Conservation (phyloP, 1,139 yeast species). For the Meyerozyma smithsonii region DNA sequence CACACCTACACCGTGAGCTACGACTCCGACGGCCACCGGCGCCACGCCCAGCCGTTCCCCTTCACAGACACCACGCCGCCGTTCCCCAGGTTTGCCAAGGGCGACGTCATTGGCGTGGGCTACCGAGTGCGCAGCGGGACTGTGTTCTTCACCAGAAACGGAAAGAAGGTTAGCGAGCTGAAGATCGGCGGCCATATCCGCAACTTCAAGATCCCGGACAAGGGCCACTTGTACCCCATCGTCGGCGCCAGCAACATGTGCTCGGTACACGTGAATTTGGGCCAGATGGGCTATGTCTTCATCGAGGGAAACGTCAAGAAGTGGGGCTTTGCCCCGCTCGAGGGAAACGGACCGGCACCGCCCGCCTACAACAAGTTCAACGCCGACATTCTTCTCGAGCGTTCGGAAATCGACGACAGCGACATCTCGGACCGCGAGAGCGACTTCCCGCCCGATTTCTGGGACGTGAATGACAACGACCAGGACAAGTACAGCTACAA, state of each 20-base stretch:
- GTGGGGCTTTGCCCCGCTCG: conserved; percentile 63
- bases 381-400: conserved; percentile 48
- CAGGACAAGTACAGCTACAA: conserved; percentile 37
- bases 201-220: conserved; percentile 31
- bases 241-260: conserved; percentile 51
- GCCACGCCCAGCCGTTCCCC: conserved; percentile 48
- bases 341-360: conserved; percentile 60
- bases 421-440: conserved; percentile 43
- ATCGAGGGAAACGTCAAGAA: conserved; percentile 58
- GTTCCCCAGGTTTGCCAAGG: conserved; percentile 46
- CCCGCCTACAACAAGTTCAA: conserved; percentile 55
- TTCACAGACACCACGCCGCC: conserved; percentile 28
- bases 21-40: conserved; percentile 50
- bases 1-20: conserved; percentile 46
- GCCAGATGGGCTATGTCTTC: conserved; percentile 55
- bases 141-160: conserved; percentile 64
- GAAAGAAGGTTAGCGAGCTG: conserved; percentile 63
- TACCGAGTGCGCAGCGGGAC: conserved; percentile 58
- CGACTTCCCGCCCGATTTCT: conserved; percentile 56
- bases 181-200: conserved; percentile 62
- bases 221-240: conserved; percentile 46
- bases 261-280: conserved; percentile 51
- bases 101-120: conserved; percentile 68
- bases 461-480: conserved; percentile 29
- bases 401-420: conserved; percentile 45